Base-by-base conservation (phyloP, 352 stramenopile genomes). In the Phytophthora europaea region DNA sequence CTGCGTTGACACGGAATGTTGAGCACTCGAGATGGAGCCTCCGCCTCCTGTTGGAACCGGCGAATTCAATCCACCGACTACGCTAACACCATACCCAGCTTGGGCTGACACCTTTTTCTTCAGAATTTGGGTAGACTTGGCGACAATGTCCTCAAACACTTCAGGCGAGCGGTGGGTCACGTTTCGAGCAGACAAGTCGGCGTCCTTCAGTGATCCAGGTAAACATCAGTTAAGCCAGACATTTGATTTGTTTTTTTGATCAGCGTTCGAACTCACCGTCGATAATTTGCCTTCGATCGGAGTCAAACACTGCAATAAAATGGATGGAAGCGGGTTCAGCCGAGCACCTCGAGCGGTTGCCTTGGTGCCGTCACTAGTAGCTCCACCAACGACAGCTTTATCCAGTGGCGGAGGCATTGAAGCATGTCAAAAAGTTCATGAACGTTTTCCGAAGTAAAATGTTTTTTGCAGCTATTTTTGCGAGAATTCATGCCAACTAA, bases 171-270 rank as follows among this genome's bases (percentile, higher is more conserved):
- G 82, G 54, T 89, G 82, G 6, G 61, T 66, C 18, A 87, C 65
- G 53, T 86, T 82, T 61, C 82, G 72, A 51, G 82, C 82, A 22
- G 82, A 87, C 28, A 84, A 78, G 33, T 87, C 73, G 3, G 79
- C 80, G 58, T 87, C 79, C 82, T 89, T 33, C 22, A 33, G 4
- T 28, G 57, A 26, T 43, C 22, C 51, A 59, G 28, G 0, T 43
- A 62, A 22, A 47, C 40, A 23, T n/a, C 48, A 53, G 18, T 28
- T 59, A 9, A 9, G 38, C n/a, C 18, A 45, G 38, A 18, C 38
- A 45, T 16, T 45, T 4, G 6, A n/a, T 16, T n/a, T 43, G 31
- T n/a, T 5, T 36, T 33, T 15, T 34, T 52, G 13, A 23, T 48
- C 18, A 48, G 31, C 22, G 8, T 16, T 34, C 15, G 26, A 23